A percentile compares a stretch with the other conserved stretches of the same genome.
Evolutionary conservation across 805 yeast species (phyloP).

Genomic region (Candida vartiovaarae): DNA sequence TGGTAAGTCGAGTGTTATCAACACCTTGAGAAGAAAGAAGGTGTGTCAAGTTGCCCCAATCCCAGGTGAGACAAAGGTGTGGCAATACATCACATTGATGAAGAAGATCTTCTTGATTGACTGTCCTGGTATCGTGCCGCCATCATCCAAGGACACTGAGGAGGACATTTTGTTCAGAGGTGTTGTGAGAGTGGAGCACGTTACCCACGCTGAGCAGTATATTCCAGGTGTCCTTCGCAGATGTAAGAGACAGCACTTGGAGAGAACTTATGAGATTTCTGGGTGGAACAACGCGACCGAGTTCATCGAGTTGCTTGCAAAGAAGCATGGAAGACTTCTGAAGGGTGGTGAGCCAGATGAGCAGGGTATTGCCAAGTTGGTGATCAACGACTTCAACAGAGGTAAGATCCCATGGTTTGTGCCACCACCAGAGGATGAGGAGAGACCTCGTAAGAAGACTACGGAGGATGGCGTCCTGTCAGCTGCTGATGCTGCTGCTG

Average conservation of each 20-base stretch:
- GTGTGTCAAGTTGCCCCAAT: conserved; percentile 97
- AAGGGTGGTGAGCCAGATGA: conserved; percentile 99
- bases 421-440: conserved; percentile 79
- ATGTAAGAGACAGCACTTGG: conserved; percentile 84
- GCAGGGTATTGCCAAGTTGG: conserved; percentile 82
- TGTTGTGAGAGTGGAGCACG: conserved; percentile 98
- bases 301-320: conserved; percentile 83
- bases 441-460: conserved; percentile 25
- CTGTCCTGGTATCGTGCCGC: conserved; percentile 99
- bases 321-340: conserved; percentile 85
- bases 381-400: conserved; percentile 90
- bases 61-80: conserved; percentile 98
- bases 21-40: conserved; percentile 88
- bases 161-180: conserved; percentile 93
- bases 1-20: conserved; percentile 95
- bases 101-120: conserved; percentile 91
- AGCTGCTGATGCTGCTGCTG: conserved; percentile 4
- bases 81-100: conserved; percentile 98
- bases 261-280: conserved; percentile 88
- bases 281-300: conserved; percentile 82
- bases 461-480: conserved; percentile 17
- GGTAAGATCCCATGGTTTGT: conserved; percentile 98
- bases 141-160: conserved; percentile 81
- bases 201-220: conserved; percentile 89
- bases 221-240: conserved; percentile 80